These are phyloP conservation scores for Desmodesmus armatus DNA, from an alignment of 139 green algal genomes.

Conservation along the genomic window DNA sequence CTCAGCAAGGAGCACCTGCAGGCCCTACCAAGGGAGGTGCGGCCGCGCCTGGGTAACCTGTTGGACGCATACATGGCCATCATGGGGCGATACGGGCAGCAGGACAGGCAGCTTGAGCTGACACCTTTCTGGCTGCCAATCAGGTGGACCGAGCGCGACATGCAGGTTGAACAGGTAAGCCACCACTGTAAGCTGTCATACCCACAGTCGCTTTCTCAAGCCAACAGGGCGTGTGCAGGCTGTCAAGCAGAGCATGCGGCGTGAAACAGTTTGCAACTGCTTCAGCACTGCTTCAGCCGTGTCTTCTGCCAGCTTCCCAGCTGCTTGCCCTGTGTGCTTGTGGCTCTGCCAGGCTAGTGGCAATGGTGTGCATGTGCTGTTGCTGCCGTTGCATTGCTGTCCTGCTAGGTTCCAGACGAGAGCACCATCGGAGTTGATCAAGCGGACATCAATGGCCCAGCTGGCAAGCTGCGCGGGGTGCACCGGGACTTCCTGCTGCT, in stretches of 20 bases:
- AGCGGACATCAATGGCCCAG: background rate
- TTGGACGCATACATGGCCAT: no score
- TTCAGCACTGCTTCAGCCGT: no score
- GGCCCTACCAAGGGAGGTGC: no score
- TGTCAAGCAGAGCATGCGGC: no score
- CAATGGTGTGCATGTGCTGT: background rate
- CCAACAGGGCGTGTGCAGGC: no score
- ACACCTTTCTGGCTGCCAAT: constrained; percentile 30
- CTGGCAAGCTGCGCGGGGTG: constrained; percentile 11
- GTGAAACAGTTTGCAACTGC: no score
- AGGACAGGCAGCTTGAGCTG: background rate
- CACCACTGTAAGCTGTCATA: background rate
- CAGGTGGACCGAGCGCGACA: background rate
- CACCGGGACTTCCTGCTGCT: constrained; percentile 42
- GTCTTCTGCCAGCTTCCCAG: no score
- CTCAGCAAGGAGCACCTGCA: no score
- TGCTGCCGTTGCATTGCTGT: background rate
- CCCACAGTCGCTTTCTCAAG: background rate
- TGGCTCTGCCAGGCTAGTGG: background rate
- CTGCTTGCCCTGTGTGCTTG: no score
- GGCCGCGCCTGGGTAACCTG: background rate
- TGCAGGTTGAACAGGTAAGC: background rate
- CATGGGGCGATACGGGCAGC: no score
- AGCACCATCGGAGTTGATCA: background rate
- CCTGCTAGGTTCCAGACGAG: background rate